These are phyloP conservation scores for Pythium aphanidermatum DNA, from an alignment of 352 stramenopile genomes.

Conservation along the genomic window DNA sequence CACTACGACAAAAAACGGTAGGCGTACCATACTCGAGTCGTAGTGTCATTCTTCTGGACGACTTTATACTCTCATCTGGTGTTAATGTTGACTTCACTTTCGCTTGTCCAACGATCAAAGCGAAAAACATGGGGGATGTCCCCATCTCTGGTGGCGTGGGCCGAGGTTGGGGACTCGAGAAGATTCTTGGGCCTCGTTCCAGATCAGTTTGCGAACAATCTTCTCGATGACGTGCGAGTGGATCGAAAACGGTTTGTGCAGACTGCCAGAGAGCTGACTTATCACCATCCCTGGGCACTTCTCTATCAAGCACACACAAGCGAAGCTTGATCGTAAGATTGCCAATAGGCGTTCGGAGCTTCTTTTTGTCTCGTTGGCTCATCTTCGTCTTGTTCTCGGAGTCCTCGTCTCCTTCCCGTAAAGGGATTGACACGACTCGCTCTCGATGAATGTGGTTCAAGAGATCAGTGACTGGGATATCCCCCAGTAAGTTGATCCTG, in stretches of 20 bases:
- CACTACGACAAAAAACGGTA: constrained; percentile 7
- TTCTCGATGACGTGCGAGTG: too few species aligned
- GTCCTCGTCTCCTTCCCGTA: constrained; percentile 1
- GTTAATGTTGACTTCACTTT: too few species aligned
- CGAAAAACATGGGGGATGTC: too few species aligned
- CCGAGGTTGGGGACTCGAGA: too few species aligned
- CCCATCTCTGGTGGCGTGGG: too few species aligned
- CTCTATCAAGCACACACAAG: neutral
- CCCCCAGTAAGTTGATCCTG: constrained; percentile 1
- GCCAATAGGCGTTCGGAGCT: constrained; percentile 3
- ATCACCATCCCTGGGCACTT: neutral
- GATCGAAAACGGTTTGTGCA: too few species aligned
- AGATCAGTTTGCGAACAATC: too few species aligned
- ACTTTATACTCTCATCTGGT: too few species aligned
- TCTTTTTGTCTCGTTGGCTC: neutral
- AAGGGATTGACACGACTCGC: constrained; percentile 4
- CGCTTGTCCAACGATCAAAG: too few species aligned
- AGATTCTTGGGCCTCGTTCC: too few species aligned
- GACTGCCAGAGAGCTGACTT: too few species aligned
- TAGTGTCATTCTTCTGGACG: neutral
- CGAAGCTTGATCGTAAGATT: constrained; percentile 13
- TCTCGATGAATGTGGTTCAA: constrained; percentile 7
- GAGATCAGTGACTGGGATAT: constrained; percentile 8
- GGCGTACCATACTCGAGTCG: constrained; percentile 16
- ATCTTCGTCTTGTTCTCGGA: neutral